Base-by-base conservation (phyloP, 306 rosid genomes). In the Prosopis cineraria region DNA sequence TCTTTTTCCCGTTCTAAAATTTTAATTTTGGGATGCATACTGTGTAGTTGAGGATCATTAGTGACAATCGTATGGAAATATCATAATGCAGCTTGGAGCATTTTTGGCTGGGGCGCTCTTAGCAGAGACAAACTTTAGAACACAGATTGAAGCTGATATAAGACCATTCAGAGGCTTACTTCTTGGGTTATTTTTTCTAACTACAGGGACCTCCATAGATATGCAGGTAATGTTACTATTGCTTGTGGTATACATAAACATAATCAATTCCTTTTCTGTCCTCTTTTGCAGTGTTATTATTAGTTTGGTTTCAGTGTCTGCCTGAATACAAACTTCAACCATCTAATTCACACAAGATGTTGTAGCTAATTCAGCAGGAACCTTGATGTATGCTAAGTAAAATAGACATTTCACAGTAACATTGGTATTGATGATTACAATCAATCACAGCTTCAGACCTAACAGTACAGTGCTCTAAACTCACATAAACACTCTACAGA, bases 141-240 rank as follows among this genome's bases (percentile, higher is more conserved):
- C 98, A 39, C 99, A 96, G 86, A 96, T 96, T 90, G 99, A 96
- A 93, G 99, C 99, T 67, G 98, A 96, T 85, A 96, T 96, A 86
- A 87, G 97, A 85, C 99, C 99, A 20, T 96, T 96, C 80, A 89
- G 98, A 88, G 99, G 99, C 80, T 86, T 96, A 84, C 96, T 96
- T 64, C 98, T 96, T 12, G 99, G 99, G 67, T 85, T 96, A 79
- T 96, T 96, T 85, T 96, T 96, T 55, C 83, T 96, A 10, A 91
- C 94, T 44, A 96, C 99, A 0, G 99, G 99, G 80, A 85, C 98
- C 44, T 93, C 99, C 74, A 83, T 96, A 77, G 99, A 96, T 84
- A 88, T 81, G 81, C 96, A 90, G 99, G 99, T 95, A 79, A 41
- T 20, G 69, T 75, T 68, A 24, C 78, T 76, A 68, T 13, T 36